Base-by-base conservation (phyloP, 306 rosid genomes). In the Nissolia schottii region DNA sequence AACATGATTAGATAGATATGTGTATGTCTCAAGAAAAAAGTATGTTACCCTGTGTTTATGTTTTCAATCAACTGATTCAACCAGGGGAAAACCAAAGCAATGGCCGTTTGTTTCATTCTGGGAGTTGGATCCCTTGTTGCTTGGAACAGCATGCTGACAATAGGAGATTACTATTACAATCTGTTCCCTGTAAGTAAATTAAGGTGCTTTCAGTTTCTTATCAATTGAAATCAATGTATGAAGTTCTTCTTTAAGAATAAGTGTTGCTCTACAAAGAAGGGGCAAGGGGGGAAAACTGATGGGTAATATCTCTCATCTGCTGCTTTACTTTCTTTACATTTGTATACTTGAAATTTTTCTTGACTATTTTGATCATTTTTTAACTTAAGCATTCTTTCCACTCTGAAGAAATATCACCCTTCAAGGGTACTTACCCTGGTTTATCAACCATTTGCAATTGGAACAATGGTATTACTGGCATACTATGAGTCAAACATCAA, bases 151-250 rank as follows among this genome's bases (percentile, higher is more conserved):
- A 80, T 92, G 86, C 79, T 88, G 49, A 88, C 90, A 1, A 85
- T 92, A 27, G 83, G 79, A 64, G 96, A 92, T 59, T 92, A 90
- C 86, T 92, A 92, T 68, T 90, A 88, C 61, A 55, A 20, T 62
- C 31, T 89, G 34, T 90, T 92, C 72, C 96, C 95, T 15, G 96
- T 92, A 65, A 74, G 80, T 29, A 20, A 22, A n/a, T 37, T 6
- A 37, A 14, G 6, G 10, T 31, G 29, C 16, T 10, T 40, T 62
- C 49, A 29, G 1, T 14, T 7, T 38, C 13, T 38, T 11, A 38
- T 38, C 10, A 32, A 38, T 14, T 11, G 46, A 13, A 3, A 38
- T 41, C 6, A 41, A 15, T 41, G 13, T 14, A 12, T 40, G 6
- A 40, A 12, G 41, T 35, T 35, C 6, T 35, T 12, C n/a, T n/a